Evolutionary conservation across 2,329 filamentous ascomycete species (phyloP), one percentile per base, ranked within the genome.

Genomic region (Diatrype stigma): DNA sequence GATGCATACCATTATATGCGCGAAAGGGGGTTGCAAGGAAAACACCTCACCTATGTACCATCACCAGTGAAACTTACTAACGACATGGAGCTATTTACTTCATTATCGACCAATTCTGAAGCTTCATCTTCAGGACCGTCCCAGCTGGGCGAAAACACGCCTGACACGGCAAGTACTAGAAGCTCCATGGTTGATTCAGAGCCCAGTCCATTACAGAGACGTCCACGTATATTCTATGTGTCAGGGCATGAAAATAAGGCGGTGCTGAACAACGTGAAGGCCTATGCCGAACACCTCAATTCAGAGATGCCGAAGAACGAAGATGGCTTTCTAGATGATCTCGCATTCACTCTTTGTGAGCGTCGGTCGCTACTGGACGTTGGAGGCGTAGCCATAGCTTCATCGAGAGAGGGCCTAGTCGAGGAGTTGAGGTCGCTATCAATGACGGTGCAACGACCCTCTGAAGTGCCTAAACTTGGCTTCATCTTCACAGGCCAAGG

Each of bases 401-500:
- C 37, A 35, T 48, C 46, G 32, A 22, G 46, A 46, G 51, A 50
- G 37, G 45, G 51, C 21, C 32, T 38, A 12, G 30, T 22, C 16
- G 17, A 22, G 10, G 44, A 51, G 17, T 11, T 49, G n/a, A 37
- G 16, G 34, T 23, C 40, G 17, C 40, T 34, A 37, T 49, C 47
- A 8, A 45, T 28, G 14, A 17, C 47, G 32, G 34, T 37, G n/a
- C 34, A 37, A 17, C 12, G 34, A 2, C 34, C 34, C 16, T 37
- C 40, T 3, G 30, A 34, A 23, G n/a, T 16, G 30, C 40, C 47
- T 28, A 49, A 28, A 35, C n/a, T 61, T 19, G 56, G 52, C 10
- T 60, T 64, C 45, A 59, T 72, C 22, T 77, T 76, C 59, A 75
- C 72, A 0, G 73, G 74, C 5, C 74, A 77, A 50, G 74, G 74